These are phyloP conservation scores for Aspergillus hortae DNA, from an alignment of 2,329 filamentous ascomycete genomes.

Conservation along the genomic window DNA sequence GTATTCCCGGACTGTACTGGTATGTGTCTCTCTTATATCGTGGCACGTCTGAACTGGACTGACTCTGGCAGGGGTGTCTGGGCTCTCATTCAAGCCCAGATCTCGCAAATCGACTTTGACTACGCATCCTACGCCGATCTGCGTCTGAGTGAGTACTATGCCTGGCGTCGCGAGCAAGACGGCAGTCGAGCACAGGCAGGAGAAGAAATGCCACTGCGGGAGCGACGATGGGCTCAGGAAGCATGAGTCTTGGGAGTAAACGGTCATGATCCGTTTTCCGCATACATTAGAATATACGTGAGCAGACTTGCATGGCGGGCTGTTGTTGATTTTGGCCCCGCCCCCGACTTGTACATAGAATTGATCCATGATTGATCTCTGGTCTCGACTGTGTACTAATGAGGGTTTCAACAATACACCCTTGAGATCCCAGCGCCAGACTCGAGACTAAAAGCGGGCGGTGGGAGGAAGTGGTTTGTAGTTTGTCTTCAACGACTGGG, in stretches of 20 bases:
- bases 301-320: too few relatives aligned
- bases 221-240: slow-evolving; percentile 73
- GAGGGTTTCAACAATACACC: slow-evolving; percentile 3
- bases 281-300: too few relatives aligned
- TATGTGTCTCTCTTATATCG: slow-evolving; percentile 18
- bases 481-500: slow-evolving; percentile 6
- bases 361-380: neutral
- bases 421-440: too few relatives aligned
- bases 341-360: neutral
- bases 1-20: slow-evolving; percentile 82
- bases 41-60: neutral
- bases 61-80: slow-evolving; percentile 78
- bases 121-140: slow-evolving; percentile 88
- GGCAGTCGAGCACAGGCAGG: slow-evolving; percentile 55
- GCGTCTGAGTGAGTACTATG: slow-evolving; percentile 86
- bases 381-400: neutral
- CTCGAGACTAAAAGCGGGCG: too few relatives aligned
- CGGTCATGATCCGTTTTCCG: too few relatives aligned
- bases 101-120: slow-evolving; percentile 95
- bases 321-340: neutral
- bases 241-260: slow-evolving; percentile 14
- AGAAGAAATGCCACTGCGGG: slow-evolving; percentile 67
- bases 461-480: neutral
- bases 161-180: slow-evolving; percentile 74
- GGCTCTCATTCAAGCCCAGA: slow-evolving; percentile 90